Percentiles rank a stretch among this genome's conserved stretches.
These are phyloP conservation scores for Rhododendron williamsianum DNA, from an alignment of 148 eudicot genomes.

Conservation along the genomic window DNA sequence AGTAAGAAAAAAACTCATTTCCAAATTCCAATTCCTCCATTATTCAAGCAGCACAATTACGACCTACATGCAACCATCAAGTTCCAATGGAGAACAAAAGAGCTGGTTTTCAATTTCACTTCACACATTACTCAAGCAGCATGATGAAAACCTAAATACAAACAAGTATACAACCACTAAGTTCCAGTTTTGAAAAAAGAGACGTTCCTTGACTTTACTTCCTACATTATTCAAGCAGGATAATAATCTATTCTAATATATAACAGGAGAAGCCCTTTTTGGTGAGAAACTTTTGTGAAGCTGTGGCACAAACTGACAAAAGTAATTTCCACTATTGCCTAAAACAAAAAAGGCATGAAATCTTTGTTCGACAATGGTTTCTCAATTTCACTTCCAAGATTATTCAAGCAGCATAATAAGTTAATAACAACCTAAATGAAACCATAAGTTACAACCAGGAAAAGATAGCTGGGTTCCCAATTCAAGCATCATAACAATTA, in stretches of 20 bases:
- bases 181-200: neutral
- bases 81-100: neutral
- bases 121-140: neutral
- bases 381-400: neutral
- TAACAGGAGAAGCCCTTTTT: neutral
- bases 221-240: neutral
- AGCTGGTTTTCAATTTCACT: neutral
- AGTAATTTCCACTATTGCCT: neutral
- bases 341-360: neutral
- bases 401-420: neutral
- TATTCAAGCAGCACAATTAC: neutral
- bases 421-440: neutral
- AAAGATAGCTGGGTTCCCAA: neutral
- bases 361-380: neutral
- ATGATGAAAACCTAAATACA: neutral
- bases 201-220: neutral
- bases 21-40: neutral
- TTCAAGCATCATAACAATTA: neutral
- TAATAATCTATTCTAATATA: neutral
- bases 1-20: neutral
- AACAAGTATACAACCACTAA: neutral
- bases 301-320: neutral
- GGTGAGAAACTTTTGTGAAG: neutral
- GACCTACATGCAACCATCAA: neutral
- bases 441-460: neutral